A percentile compares a stretch with the other conserved stretches of the same genome.
These are phyloP conservation scores for Blastomyces parvus DNA, from an alignment of 2,329 filamentous ascomycete species.

Conservation along the genomic window DNA sequence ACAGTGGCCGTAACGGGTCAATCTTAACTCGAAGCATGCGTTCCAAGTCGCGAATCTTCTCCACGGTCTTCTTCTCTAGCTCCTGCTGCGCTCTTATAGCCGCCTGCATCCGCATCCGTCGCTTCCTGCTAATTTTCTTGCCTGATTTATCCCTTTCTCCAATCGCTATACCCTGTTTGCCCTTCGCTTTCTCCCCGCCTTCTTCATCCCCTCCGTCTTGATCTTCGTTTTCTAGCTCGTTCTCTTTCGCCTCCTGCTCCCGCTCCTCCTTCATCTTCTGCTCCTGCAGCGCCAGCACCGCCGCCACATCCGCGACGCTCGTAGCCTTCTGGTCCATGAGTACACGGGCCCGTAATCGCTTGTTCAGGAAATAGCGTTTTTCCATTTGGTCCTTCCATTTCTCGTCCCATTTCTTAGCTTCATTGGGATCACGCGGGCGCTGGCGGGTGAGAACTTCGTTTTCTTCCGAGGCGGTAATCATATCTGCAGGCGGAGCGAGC, in stretches of 20 bases:
- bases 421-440: constrained; percentile 29
- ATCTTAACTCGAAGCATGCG: constrained; percentile 24
- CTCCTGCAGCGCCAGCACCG: constrained; percentile 45
- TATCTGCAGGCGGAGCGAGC: constrained; percentile 38
- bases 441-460: constrained; percentile 30
- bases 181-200: constrained; percentile 12
- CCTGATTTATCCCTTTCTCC: constrained; percentile 20
- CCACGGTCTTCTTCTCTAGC: constrained; percentile 18
- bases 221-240: constrained; percentile 11
- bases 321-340: constrained; percentile 59
- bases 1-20: constrained; percentile 16
- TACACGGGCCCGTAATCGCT: constrained; percentile 42
- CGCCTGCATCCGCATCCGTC: constrained; percentile 24
- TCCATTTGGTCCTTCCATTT: constrained; percentile 35
- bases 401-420: constrained; percentile 35
- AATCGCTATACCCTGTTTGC: constrained; percentile 13
- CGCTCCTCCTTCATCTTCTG: constrained; percentile 22
- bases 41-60: constrained; percentile 21
- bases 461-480: constrained; percentile 39
- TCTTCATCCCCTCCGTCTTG: constrained; percentile 15
- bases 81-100: constrained; percentile 22
- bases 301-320: constrained; percentile 50
- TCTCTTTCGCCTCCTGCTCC: constrained; percentile 12
- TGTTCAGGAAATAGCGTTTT: constrained; percentile 32
- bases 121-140: constrained; percentile 24